These are phyloP conservation scores for Raffaelea deltoideospora DNA, from an alignment of 2,329 filamentous ascomycete genomes.

Conservation along the genomic window DNA sequence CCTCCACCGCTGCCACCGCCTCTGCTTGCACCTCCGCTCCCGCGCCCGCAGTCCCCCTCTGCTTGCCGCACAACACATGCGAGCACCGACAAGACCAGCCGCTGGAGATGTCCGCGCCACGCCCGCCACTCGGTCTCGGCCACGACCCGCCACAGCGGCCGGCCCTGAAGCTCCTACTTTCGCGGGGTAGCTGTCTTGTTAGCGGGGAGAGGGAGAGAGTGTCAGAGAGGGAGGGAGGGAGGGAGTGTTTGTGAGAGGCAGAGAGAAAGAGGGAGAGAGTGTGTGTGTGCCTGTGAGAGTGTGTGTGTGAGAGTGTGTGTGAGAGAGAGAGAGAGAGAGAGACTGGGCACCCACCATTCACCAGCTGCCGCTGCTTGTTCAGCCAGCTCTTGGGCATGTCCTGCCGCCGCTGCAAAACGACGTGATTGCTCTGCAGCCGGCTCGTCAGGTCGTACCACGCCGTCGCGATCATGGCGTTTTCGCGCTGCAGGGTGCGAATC, in stretches of 20 bases:
- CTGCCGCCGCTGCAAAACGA: slow-evolving; percentile 58
- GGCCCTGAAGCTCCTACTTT: slow-evolving; percentile 9
- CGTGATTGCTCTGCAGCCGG: slow-evolving; percentile 68
- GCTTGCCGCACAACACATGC: no score
- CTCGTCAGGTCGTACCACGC: slow-evolving; percentile 76
- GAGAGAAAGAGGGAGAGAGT: no score
- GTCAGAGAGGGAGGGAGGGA: no score
- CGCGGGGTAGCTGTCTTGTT: slow-evolving; percentile 8
- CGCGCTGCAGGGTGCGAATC: slow-evolving; percentile 57
- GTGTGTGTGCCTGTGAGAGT: no score
- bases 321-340: background rate
- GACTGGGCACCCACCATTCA: slow-evolving; percentile 41
- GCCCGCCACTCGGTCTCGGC: background rate
- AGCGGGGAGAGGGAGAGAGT: no score
- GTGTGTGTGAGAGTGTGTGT: no score
- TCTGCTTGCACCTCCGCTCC: no score
- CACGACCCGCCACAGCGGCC: background rate
- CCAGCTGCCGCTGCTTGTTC: slow-evolving; percentile 63
- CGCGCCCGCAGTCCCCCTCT: no score
- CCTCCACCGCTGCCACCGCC: no score
- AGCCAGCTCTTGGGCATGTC: slow-evolving; percentile 71
- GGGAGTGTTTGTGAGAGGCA: no score
- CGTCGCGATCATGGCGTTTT: slow-evolving; percentile 65
- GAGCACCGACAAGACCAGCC: no score
- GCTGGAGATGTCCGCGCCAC: no score